These are phyloP conservation scores for Ophiocordyceps camponoti-leonardi DNA, from an alignment of 2,329 filamentous ascomycete genomes.

Conservation along the genomic window DNA sequence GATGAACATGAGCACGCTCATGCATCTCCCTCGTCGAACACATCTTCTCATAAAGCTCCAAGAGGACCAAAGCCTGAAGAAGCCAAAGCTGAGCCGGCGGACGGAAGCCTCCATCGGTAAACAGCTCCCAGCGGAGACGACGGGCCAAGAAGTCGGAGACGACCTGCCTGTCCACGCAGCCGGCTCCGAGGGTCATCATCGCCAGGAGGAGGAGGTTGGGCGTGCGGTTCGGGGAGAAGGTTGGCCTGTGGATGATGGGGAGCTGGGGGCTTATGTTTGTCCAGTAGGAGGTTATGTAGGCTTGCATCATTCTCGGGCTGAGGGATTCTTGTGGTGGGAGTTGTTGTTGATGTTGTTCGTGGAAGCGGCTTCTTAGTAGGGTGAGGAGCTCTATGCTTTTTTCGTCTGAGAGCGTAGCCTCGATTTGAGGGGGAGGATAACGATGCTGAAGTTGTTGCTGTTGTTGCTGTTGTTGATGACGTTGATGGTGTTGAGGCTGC, in stretches of 20 bases:
- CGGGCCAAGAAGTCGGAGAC: conserved; percentile 83
- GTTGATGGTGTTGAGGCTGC: no score
- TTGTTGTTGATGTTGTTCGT: conserved; percentile 64
- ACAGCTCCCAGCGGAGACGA: conserved; percentile 91
- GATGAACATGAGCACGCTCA: conserved; percentile 89
- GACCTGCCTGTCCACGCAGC: conserved; percentile 72
- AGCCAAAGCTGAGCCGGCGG: conserved; percentile 92
- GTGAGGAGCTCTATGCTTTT: conserved; percentile 74
- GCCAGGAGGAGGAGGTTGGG: conserved; percentile 71
- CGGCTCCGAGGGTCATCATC: conserved; percentile 85
- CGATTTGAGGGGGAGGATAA: no score
- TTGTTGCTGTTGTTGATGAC: no score
- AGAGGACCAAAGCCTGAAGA: conserved; percentile 74
- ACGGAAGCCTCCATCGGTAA: conserved; percentile 76
- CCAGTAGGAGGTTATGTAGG: conserved; percentile 89
- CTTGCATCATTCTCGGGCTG: conserved; percentile 88
- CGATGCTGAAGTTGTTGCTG: no score
- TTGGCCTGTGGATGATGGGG: conserved; percentile 86
- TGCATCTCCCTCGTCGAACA: conserved; percentile 84
- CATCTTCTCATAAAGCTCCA: conserved; percentile 96
- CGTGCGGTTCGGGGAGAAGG: conserved; percentile 75
- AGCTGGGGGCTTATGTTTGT: conserved; percentile 85
- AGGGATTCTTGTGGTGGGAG: conserved; percentile 58
- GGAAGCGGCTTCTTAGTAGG: conserved; percentile 65
- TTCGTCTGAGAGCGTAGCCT: conserved; percentile 69